These are phyloP conservation scores for Carpinus fangiana DNA, from an alignment of 306 rosid species.

Conservation along the genomic window DNA sequence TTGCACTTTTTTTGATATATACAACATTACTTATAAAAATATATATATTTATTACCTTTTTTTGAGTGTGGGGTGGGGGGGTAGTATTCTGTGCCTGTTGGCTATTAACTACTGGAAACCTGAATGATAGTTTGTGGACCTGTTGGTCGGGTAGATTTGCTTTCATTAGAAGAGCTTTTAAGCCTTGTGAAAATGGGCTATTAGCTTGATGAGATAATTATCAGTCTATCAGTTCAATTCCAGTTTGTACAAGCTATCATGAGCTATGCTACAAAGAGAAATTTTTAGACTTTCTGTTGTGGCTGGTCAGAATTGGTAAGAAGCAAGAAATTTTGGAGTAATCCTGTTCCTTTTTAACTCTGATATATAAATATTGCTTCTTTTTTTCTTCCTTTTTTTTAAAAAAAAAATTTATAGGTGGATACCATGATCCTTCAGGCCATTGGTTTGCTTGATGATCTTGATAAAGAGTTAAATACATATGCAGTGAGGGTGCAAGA, in stretches of 20 bases:
- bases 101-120: background rate
- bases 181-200: background rate
- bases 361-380: background rate
- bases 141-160: background rate
- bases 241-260: background rate
- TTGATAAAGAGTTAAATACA: slow-evolving; percentile 90
- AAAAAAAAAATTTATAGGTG: slow-evolving; percentile 46
- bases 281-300: background rate
- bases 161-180: background rate
- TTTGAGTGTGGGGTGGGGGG: too few species aligned
- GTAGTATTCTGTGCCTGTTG: background rate
- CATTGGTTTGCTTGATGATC: slow-evolving; percentile 95
- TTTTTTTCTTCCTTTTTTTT: too few species aligned
- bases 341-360: background rate
- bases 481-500: slow-evolving; percentile 98
- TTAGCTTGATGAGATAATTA: background rate
- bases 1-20: too few species aligned
- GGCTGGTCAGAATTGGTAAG: background rate
- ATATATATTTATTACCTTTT: too few species aligned
- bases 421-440: slow-evolving; percentile 98
- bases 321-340: background rate
- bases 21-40: too few species aligned
- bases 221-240: background rate
- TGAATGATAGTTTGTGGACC: background rate
- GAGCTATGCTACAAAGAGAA: background rate